Evolutionary conservation across 1,284 basidiomycete genomes (phyloP), one percentile per base, ranked within the genome.

Genomic region (Leccinum solheimii): DNA sequence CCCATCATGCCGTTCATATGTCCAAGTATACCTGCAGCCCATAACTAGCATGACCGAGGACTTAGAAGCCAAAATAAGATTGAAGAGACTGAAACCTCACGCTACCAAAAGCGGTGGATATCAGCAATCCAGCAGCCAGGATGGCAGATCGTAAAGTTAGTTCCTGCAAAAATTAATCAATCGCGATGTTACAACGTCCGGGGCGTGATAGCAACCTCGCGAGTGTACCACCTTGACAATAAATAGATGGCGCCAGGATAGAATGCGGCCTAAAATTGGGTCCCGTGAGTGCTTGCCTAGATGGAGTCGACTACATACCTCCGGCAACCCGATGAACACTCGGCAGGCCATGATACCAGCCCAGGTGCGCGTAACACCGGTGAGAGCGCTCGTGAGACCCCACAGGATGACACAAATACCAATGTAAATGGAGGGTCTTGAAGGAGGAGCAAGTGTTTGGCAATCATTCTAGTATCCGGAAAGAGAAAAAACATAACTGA

Each of bases 361-460:
- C 86, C 86, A 86, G 66, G 80, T 83, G 30, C 78, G 77, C 0
- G 86, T 84, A 7, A 84, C 71, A 7, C 85, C 86, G 11, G 86
- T 88, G 55, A 88, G 74, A 2, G 82, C 78, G 64, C 85, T 88
- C 1, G 81, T 84, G 26, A 88, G 63, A 4, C 87, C 87, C 87
- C 87, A 90, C 0, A 81, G 62, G 32, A 86, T 75, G n/a, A 55
- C 53, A 43, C 86, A 83, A 64, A 14, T 23, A 13, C 10, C 40
- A 2, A 30, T 43, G 9, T 43, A 48, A 2, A 4, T 26, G 4
- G 3, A 84, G 2, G 87, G 87, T 59, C 86, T 87, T 23, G 54
- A 32, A 45, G 19, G 49, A 16, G n/a, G 2, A 48, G 7, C 16
- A 23, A 16, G 52, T 9, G 34, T 40, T 55, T 10, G 1, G 11